Base-by-base conservation (phyloP, 176 grass and related monocot species). In the Juncus inflexus region DNA sequence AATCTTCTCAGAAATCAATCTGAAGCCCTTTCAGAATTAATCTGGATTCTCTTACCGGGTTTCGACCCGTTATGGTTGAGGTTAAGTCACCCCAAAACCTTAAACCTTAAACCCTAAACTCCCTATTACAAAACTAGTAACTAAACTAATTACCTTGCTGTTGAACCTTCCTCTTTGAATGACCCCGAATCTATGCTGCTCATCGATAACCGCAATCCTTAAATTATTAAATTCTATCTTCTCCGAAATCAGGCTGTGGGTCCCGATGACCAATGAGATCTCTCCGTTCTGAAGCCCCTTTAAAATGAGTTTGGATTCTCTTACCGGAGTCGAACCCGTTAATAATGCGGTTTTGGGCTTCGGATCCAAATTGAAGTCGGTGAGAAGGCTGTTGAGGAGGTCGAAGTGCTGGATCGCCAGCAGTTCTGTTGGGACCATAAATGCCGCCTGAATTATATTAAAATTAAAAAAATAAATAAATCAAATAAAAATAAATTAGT, bases 231-330 rank as follows among this genome's bases (percentile, higher is more conserved):
- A 89, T 69, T 86, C 72, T 61, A 90, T 83, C 81, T 80, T 97
- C 67, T 89, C 82, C 72, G 75, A 85, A 71, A 91, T 86, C 63
- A 97, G 79, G 70, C 83, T 84, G 74, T 97, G 88, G 67, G 94
- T 97, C 83, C 94, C 88, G 10, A 97, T 86, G 57, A 97, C 94
- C 85, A 97, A 84, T 37, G 71, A 78, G 78, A 91, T 86, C 50
- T 97, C 94, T 70, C 94, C 77, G 56, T 63, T 81, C 51, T 86
- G 79, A 38, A 76, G 61, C 83, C 60, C 92, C 84, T 91, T 86
- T 40, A 79, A 74, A 77, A 97, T 88, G 58, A 79, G 74, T 70
- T 79, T 83, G 50, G 79, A 79, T 63, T 97, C 82, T 74, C 77
- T 86, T 40, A 58, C 62, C 54, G 87, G 86, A 62, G 87, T 91